phyloP scores from a whole-genome alignment of 352 stramenopile species.

The Phytophthora fragariae region DNA sequence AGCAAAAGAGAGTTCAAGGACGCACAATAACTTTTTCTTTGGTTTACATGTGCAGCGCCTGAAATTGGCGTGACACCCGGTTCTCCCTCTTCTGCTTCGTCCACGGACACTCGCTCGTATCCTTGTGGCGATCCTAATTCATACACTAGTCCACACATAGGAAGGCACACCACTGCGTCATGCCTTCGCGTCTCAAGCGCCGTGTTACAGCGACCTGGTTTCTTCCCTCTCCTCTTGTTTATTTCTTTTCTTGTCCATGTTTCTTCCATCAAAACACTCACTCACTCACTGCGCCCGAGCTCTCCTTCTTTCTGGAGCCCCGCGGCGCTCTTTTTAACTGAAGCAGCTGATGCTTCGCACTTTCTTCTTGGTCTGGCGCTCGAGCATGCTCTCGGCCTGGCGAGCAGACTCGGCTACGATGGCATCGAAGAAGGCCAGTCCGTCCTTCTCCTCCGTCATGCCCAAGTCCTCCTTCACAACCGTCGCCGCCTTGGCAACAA shows the following conservation, averaged over 20 bases:
- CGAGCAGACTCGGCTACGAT: slow-evolving; percentile 61
- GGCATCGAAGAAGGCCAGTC: slow-evolving; percentile 53
- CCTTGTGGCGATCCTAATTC: slow-evolving; percentile 26
- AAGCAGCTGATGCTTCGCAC: slow-evolving; percentile 91
- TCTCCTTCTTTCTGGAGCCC: slow-evolving; percentile 1
- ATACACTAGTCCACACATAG: slow-evolving; percentile 43
- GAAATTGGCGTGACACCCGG: slow-evolving; percentile 22
- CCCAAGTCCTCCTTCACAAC: slow-evolving; percentile 41
- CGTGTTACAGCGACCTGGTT: slow-evolving; percentile 12
- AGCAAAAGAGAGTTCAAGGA: slow-evolving; percentile 19
- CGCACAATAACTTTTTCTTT: slow-evolving; percentile 36
- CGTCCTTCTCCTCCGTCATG: slow-evolving; percentile 47
- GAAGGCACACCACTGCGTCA: slow-evolving; percentile 14
- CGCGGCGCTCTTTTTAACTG: slow-evolving; percentile 47
- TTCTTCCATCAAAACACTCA: slow-evolving; percentile 69
- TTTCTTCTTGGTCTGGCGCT: slow-evolving; percentile 82
- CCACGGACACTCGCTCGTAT: slow-evolving; percentile 21
- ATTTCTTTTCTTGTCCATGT: slow-evolving; percentile 51
- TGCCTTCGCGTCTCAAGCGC: slow-evolving; percentile 22
- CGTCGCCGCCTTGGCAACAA: slow-evolving; percentile 57
- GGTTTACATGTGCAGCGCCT: slow-evolving; percentile 34
- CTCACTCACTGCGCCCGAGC: slow-evolving; percentile 34
- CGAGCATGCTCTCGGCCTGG: slow-evolving; percentile 57
- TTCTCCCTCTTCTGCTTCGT: slow-evolving; percentile 21
- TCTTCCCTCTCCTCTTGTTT: slow-evolving; percentile 40